Evolutionary conservation across 169 alveolate species (phyloP).

Genomic region (Plasmodium blacklocki): DNA sequence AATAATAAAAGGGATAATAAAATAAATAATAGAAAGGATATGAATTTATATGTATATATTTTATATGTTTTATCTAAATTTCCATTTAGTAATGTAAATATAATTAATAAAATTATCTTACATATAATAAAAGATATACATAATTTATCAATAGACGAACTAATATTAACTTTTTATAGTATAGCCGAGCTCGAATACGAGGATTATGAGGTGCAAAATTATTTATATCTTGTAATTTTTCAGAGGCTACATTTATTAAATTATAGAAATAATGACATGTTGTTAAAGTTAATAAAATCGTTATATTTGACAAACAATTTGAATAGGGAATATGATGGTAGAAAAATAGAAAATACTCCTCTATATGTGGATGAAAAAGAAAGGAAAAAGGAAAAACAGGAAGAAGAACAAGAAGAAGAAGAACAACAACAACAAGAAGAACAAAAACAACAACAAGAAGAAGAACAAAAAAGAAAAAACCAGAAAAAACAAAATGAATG

Average conservation of each 20-base stretch:
- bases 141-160: slow-evolving; percentile 49
- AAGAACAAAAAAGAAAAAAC: neutral
- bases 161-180: slow-evolving; percentile 57
- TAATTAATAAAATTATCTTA: slow-evolving; percentile 18
- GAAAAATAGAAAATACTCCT: neutral
- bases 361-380: neutral
- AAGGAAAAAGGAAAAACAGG: neutral
- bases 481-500: neutral
- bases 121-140: slow-evolving; percentile 5
- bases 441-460: no score
- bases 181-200: slow-evolving; percentile 45
- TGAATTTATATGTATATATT: slow-evolving; percentile 43
- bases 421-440: no score
- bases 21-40: neutral
- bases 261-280: slow-evolving; percentile 26
- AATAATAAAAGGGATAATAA: neutral
- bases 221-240: slow-evolving; percentile 31
- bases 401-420: neutral
- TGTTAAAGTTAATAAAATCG: slow-evolving; percentile 27
- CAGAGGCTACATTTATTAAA: slow-evolving; percentile 18
- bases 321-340: neutral
- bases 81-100: slow-evolving; percentile 45
- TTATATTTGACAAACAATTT: slow-evolving; percentile 15
- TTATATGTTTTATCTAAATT: slow-evolving; percentile 45
- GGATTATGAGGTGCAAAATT: slow-evolving; percentile 7